Base-by-base conservation (phyloP, 768 basidiomycete species). In the Hericium rajendrae region DNA sequence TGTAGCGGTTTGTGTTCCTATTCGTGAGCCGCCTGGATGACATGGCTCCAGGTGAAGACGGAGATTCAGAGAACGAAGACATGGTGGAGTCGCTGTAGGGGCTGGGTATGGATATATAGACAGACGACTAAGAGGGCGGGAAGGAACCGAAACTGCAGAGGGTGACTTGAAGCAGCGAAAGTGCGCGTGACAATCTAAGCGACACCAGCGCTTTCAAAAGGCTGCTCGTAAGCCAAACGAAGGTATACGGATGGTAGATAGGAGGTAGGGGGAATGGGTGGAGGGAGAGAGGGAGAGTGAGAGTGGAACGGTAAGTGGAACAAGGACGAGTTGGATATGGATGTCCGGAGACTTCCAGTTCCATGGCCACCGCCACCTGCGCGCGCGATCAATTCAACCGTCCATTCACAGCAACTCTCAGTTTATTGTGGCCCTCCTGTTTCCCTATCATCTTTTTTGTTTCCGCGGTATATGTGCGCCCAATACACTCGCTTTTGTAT, bases 1-100 rank as follows among this genome's bases (percentile, higher is more conserved):
- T 91, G 74, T 97, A 95, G 58, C 94, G 86, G 74, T 97, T 95
- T 63, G 91, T 94, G 70, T 92, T 97, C 70, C 94, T 77, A 77
- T 93, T 93, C 38, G 90, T 91, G 68, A 90, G 78, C 32, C 91
- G 80, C 64, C 88, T 83, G 62, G 81, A 73, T 60, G 85, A 85
- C 67, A 85, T 78, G 65, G 81, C 76, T 60, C 77, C 78, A 53
- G 88, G 82, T 26, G 87, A 85, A 52, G 74, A 71, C 41, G 85
- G 76, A 58, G 78, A 74, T 58, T 85, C 84, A 62, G 74, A 67
- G 67, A 81, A 88, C 67, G 86, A 78, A 84, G 62, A 61, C 62
- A 63, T 63, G 83, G 85, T 22, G 26, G 62, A 59, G 52, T 60
- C 12, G 38, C 28, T 20, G 48, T 43, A 15, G 38, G 10, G 15